phyloP scores from a whole-genome alignment of 1,284 basidiomycete genomes.

The Apiotrichum veenhuisii region DNA sequence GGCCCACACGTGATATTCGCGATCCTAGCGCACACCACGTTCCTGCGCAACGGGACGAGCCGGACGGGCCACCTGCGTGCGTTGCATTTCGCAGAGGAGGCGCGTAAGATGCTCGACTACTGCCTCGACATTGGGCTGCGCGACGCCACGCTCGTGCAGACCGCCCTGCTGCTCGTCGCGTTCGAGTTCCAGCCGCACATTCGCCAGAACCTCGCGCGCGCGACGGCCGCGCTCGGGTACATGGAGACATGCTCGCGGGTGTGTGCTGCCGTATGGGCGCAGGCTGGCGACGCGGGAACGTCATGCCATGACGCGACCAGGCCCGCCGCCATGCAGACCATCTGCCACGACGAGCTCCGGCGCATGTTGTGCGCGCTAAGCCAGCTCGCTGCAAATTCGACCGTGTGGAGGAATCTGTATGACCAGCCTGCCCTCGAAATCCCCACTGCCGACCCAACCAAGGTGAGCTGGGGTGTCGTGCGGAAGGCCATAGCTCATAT shows the following conservation, averaged over 20 bases:
- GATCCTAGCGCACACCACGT: constrained; percentile 29
- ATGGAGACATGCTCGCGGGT: constrained; percentile 23
- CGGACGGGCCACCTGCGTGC: constrained; percentile 22
- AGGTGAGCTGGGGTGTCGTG: constrained; percentile 16
- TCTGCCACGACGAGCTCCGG: constrained; percentile 28
- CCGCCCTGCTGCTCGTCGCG: constrained; percentile 27
- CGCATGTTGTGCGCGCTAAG: constrained; percentile 32
- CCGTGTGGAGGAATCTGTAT: constrained; percentile 20
- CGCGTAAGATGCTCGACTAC: constrained; percentile 26
- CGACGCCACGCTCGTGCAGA: constrained; percentile 28
- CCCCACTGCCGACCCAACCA: constrained; percentile 19
- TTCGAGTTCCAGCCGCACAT: constrained; percentile 36
- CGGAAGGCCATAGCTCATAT: too few species aligned
- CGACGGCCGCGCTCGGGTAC: constrained; percentile 18
- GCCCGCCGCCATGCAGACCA: neutral
- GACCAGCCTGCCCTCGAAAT: constrained; percentile 15
- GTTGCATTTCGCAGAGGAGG: constrained; percentile 25
- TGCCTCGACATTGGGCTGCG: constrained; percentile 20
- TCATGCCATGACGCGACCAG: neutral
- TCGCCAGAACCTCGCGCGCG: constrained; percentile 22
- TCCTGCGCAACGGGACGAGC: constrained; percentile 22
- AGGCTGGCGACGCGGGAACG: too few species aligned
- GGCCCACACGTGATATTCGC: constrained; percentile 26
- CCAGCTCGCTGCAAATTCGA: constrained; percentile 23
- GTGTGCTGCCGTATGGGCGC: constrained; percentile 5